Conservation (phyloP, 805 yeast genomes). For the Yarrowia bubula region DNA sequence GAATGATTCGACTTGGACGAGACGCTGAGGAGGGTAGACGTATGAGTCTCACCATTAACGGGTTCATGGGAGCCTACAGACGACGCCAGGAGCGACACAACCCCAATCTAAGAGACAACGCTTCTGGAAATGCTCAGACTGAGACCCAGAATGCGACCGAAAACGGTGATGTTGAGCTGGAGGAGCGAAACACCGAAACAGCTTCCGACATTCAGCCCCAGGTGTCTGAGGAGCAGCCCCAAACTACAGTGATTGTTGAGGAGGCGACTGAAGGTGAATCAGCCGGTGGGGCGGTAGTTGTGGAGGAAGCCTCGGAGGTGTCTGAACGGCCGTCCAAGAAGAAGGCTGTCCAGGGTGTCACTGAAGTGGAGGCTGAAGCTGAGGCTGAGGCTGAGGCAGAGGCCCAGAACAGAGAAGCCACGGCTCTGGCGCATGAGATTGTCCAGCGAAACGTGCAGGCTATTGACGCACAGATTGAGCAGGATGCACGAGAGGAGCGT, state of each 20-base stretch:
- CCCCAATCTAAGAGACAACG: neutral
- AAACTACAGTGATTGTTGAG: neutral
- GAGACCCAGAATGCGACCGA: neutral
- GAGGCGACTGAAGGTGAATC: neutral
- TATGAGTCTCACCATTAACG: neutral
- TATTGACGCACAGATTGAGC: conserved; percentile 14
- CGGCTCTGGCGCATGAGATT: conserved; percentile 11
- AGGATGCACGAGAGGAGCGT: conserved; percentile 1
- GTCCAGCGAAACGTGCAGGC: conserved; percentile 23
- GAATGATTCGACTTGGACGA: conserved; percentile 4
- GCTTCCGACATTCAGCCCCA: too few species aligned
- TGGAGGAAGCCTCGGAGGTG: too few species aligned
- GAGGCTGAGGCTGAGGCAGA: neutral
- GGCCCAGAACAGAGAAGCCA: neutral
- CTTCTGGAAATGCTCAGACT: too few species aligned
- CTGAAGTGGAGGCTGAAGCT: neutral
- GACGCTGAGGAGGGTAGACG: neutral
- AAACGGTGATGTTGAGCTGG: neutral
- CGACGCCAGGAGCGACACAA: conserved; percentile 8
- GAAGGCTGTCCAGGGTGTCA: neutral
- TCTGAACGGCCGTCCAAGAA: neutral
- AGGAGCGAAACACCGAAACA: neutral
- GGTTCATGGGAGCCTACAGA: neutral
- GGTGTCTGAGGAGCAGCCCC: neutral
- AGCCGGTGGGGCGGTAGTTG: too few species aligned